Conservation (phyloP, 2,329 filamentous ascomycete species). For the Xylogone sp. region DNA sequence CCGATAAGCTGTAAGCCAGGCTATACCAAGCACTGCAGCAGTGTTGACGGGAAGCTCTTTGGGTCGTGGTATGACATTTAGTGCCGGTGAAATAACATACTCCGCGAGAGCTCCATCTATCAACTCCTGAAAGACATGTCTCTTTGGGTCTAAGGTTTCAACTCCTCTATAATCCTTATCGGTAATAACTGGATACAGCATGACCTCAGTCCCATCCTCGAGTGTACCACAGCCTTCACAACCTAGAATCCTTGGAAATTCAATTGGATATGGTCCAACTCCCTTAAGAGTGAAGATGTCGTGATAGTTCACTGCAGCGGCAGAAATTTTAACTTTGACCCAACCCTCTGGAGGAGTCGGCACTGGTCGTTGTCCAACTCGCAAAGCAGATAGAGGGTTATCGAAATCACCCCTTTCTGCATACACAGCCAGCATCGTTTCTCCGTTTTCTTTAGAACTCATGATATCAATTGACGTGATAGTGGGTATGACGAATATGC, state of each 20-base stretch:
- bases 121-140: slow-evolving; percentile 15
- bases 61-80: slow-evolving; percentile 15
- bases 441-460: too few relatives aligned
- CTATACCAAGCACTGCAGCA: slow-evolving; percentile 18
- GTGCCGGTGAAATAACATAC: slow-evolving; percentile 15
- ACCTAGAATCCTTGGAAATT: slow-evolving; percentile 16
- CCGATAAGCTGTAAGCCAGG: slow-evolving; percentile 22
- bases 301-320: slow-evolving; percentile 17
- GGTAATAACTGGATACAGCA: slow-evolving; percentile 19
- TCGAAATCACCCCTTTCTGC: slow-evolving; percentile 1
- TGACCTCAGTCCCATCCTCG: slow-evolving; percentile 15
- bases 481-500: too few relatives aligned
- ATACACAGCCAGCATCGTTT: too few relatives aligned
- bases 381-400: slow-evolving; percentile 13
- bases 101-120: slow-evolving; percentile 18
- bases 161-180: slow-evolving; percentile 16
- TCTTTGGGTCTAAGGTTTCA: slow-evolving; percentile 17
- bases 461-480: too few relatives aligned
- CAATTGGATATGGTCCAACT: slow-evolving; percentile 7
- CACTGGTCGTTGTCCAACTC: slow-evolving; percentile 9
- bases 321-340: slow-evolving; percentile 15
- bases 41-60: slow-evolving; percentile 12
- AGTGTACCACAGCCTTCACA: slow-evolving; percentile 18
- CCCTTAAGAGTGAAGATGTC: slow-evolving; percentile 19
- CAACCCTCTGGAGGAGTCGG: slow-evolving; percentile 11